Conservation (phyloP, 208 protist genomes). For the Leishmania arabica region DNA sequence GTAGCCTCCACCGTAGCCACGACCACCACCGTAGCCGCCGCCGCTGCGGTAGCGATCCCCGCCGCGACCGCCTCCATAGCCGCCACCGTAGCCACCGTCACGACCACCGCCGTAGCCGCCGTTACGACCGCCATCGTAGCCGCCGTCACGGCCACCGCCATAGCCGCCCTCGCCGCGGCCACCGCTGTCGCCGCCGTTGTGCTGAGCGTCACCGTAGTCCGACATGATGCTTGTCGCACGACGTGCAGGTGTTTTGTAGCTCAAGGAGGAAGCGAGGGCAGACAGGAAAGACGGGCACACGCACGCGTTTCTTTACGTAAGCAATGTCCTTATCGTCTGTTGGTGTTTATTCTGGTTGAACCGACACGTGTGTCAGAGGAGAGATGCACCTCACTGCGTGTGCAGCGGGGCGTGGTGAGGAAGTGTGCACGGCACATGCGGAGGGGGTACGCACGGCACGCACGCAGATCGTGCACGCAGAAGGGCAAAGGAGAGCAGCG, state of each 20-base stretch:
- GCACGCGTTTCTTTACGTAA: neutral
- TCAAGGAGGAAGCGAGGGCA: neutral
- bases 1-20: slow-evolving; percentile 15
- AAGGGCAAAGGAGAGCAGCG: neutral
- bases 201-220: slow-evolving; percentile 18
- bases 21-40: slow-evolving; percentile 18
- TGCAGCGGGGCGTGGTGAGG: neutral
- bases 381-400: neutral
- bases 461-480: neutral
- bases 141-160: neutral
- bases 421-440: too few species aligned
- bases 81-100: slow-evolving; percentile 16
- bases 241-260: neutral
- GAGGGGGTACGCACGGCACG: too few species aligned
- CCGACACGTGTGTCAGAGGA: neutral
- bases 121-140: neutral
- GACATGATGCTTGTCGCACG: slow-evolving; percentile 19
- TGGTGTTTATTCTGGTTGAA: neutral
- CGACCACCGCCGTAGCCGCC: neutral
- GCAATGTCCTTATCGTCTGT: neutral
- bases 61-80: slow-evolving; percentile 1
- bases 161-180: neutral
- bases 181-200: slow-evolving; percentile 12
- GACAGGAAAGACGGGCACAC: neutral
- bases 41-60: slow-evolving; percentile 2